Base-by-base conservation (phyloP, 1,139 yeast species). In the Diutina ranongensis region DNA sequence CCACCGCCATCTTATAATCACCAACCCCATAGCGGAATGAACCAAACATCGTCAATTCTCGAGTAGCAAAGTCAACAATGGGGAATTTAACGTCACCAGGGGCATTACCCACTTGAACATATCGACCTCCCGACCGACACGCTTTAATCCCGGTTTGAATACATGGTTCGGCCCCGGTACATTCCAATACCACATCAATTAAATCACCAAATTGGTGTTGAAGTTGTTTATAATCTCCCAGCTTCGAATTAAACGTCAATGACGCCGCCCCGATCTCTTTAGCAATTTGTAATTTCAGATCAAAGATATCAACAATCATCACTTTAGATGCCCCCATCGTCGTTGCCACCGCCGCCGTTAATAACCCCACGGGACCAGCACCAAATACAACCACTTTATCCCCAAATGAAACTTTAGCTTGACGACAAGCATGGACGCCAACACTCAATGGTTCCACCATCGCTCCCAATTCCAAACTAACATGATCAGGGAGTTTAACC, bases 361-460 rank as follows among this genome's bases (percentile, higher is more conserved):
- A 68, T 45, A 88, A 65, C 34, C 97, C 97, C 50, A 88, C 92
- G 9, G 97, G 96, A 12, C 97, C 97, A 28, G 95, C 96, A 46
- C 97, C 97, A 54, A 84, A 83, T 3, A 88, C 83, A 36, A 80
- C 80, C 22, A 82, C 85, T 12, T 74, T 69, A 51, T 85, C 94
- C 50, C 94, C 94, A 52, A 83, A 78, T 41, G 65, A 71, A 47
- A 84, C 68, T 31, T 71, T 72, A n/a, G 83, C 85, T 49, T 78
- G 71, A 60, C 80, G 83, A 49, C 80, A 72, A 3, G 92, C 92
- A 55, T 86, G 95, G 10, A 88, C 86, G 35, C 86, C 95, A 44
- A 88, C 96, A 25, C 86, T 72, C 55, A 87, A 67, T 35, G 97
- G 97, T 65, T 88, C 97, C 35, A 83, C 84, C 60, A 87, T 63